Evolutionary conservation across 164 flowering plant species (phyloP), one percentile per base, ranked within the genome.

Genomic region (Piper betle): DNA sequence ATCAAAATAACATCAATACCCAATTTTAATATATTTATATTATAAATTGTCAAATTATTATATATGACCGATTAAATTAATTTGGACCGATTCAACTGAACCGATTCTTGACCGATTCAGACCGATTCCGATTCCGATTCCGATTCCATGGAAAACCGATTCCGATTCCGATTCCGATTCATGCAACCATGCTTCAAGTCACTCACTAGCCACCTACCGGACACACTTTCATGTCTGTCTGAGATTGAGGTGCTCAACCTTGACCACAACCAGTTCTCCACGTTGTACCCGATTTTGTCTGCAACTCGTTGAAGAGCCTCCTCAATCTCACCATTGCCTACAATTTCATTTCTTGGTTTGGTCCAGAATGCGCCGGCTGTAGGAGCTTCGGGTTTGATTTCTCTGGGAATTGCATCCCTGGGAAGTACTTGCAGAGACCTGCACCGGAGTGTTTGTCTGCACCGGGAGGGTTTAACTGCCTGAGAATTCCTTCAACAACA

Each of bases 311-410:
- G 55, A 78, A 64, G 50, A 87, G 74, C 68, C 72, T 93, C 7
- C 18, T 75, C 63, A 84, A 89, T 75, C 71, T 89, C 55, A 85
- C 86, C 5, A 82, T 86, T 37, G 71, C 94, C 17, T 81, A 71
- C 73, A 93, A 93, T 77, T 89, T 89, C 82, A 81, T 93, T 58
- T 86, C 98, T 57, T 97, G 97, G 82, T 76, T 84, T 58, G 69
- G 77, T 59, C 86, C 74, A 53, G 83, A 80, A 18, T 93, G 98
- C 56, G 19, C 65, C 12, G 81, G 72, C 33, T 68, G 65, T 58
- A 78, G 83, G 37, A 75, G 74, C 68, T 74, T 75, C 62, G 94
- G 89, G 6, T 84, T 90, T 62, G 92, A 87, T 79, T 78, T 90
- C 72, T 72, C 90, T 3, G 65, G 52, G 18, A 90, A 90, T 55